Base-by-base conservation (phyloP, 2,329 filamentous ascomycete species). In the Calonectria pauciramosa region DNA sequence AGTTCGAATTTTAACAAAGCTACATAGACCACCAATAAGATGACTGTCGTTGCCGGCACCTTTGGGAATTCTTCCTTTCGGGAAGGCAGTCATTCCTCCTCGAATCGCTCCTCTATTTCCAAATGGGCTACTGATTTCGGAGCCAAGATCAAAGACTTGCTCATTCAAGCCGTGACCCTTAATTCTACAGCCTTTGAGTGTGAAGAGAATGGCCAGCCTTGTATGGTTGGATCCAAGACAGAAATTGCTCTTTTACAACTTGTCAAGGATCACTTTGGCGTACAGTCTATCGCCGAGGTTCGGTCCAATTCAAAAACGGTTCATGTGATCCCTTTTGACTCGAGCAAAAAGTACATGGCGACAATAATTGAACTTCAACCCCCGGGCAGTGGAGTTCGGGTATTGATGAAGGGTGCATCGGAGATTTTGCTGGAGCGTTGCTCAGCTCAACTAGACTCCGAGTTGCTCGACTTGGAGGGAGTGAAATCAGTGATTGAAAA, bases 181-280 rank as follows among this genome's bases (percentile, higher is more conserved):
- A 92, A 91, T 80, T 90, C 89, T 0, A 90, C 89, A 0, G 89
- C 89, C 0, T 90, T 91, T 90, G 89, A 91, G 72, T 86, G 86
- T 16, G 85, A 87, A 18, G 83, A 89, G 34, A 84, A 84, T 6
- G 86, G 86, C 3, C 77, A 84, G 23, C 78, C 80, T 18, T 82
- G 83, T 8, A 90, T 90, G 72, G 85, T 90, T 63, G 89, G 89
- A 11, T 90, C 89, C 41, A 90, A 90, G 81, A 90, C 89, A 0
- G 89, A 91, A 76, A 89, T 88, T 3, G 89, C 89, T 0, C 84
- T 91, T 2, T 84, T 91, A 5, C 84, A 87, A 52, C 83, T 90
- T 51, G 87, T 86, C 7, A 86, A 84, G 69, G 86, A 89, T 23
- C 84, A 89, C 71, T 84, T 91, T 18, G 88, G 87, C 20, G 86